phyloP scores from a whole-genome alignment of 2,329 filamentous ascomycete genomes.

The Colletotrichum horii region DNA sequence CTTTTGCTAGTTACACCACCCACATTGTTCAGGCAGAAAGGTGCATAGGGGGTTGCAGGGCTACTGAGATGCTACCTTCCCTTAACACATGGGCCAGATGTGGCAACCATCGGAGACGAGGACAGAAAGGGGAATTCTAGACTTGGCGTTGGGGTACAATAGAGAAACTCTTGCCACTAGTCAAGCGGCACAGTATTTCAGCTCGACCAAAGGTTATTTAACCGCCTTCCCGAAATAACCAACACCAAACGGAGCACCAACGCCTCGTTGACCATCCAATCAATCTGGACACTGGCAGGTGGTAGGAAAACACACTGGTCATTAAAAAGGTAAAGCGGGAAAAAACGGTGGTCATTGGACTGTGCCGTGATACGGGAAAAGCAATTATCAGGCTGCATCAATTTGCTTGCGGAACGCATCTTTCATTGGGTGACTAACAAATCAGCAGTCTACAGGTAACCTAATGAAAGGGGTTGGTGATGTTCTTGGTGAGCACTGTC shows the following conservation, averaged over 20 bases:
- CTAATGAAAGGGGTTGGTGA: conserved; percentile 22
- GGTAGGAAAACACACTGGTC: neutral
- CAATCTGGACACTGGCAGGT: accelerated
- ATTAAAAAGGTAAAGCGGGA: too few species aligned
- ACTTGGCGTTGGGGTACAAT: neutral
- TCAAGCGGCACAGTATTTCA: neutral
- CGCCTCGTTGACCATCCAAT: neutral
- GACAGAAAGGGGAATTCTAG: neutral
- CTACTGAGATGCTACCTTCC: neutral
- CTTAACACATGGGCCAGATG: neutral
- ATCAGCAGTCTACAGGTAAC: too few species aligned
- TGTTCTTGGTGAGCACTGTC: conserved; percentile 23
- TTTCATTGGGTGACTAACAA: too few species aligned
- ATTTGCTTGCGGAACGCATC: too few species aligned
- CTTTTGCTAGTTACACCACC: neutral
- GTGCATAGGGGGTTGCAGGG: neutral
- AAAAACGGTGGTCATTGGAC: neutral
- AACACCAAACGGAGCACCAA: neutral
- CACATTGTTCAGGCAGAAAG: neutral
- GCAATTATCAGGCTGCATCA: neutral
- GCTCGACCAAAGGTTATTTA: neutral
- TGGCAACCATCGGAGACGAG: accelerated
- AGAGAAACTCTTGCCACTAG: neutral
- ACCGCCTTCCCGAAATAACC: neutral
- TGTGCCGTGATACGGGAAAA: neutral